These are phyloP conservation scores for Boeremia lycopersici DNA, from an alignment of 2,329 filamentous ascomycete genomes.

Conservation along the genomic window DNA sequence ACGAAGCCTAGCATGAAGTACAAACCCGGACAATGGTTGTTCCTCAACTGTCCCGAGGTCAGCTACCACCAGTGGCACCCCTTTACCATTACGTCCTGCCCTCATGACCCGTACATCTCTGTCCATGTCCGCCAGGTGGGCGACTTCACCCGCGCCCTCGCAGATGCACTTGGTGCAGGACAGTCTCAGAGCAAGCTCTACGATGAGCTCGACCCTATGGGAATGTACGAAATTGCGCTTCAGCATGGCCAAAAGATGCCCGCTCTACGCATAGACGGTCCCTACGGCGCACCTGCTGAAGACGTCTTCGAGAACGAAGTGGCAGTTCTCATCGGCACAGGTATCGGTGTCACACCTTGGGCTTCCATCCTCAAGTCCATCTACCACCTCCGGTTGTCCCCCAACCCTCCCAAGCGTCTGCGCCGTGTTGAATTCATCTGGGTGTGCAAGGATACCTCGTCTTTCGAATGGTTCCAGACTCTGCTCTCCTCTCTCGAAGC, in stretches of 20 bases:
- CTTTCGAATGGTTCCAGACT: slow-evolving; percentile 99
- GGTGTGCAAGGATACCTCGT: slow-evolving; percentile 94
- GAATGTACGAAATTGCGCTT: slow-evolving; percentile 97
- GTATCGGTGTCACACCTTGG: slow-evolving; percentile 88
- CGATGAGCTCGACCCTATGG: slow-evolving; percentile 86
- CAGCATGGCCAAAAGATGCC: slow-evolving; percentile 95
- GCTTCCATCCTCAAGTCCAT: slow-evolving; percentile 93
- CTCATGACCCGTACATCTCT: slow-evolving; percentile 92
- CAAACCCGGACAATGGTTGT: slow-evolving; percentile 98
- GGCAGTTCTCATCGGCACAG: slow-evolving; percentile 82
- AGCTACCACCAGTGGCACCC: slow-evolving; percentile 96
- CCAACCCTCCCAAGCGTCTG: slow-evolving; percentile 86
- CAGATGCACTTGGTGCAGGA: slow-evolving; percentile 92
- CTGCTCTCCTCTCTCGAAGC: slow-evolving; percentile 88
- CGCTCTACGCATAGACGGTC: slow-evolving; percentile 84
- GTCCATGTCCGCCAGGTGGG: slow-evolving; percentile 96
- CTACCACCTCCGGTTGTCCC: slow-evolving; percentile 90
- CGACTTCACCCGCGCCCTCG: slow-evolving; percentile 93
- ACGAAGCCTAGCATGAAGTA: slow-evolving; percentile 95
- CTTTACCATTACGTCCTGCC: slow-evolving; percentile 98
- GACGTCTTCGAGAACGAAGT: slow-evolving; percentile 96
- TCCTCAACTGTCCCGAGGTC: slow-evolving; percentile 89
- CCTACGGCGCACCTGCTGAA: slow-evolving; percentile 95
- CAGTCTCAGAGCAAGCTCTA: slow-evolving; percentile 86
- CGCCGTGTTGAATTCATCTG: slow-evolving; percentile 98